phyloP scores from a whole-genome alignment of 2,329 filamentous ascomycete species.

The Aspergillus tanneri region DNA sequence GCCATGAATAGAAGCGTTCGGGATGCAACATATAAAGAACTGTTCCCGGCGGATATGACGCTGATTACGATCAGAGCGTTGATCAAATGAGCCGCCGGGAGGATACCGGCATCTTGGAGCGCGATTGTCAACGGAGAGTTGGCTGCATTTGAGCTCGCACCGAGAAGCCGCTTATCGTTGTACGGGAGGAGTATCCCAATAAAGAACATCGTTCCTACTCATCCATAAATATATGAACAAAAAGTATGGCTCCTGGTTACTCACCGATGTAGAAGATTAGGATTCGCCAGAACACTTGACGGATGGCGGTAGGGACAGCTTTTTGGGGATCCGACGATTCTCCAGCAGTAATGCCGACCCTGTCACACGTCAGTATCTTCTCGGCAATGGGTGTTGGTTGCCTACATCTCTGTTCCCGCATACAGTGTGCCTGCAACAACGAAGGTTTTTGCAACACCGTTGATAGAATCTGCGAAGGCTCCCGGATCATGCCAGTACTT shows the following conservation, averaged over 20 bases:
- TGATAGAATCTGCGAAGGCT: constrained; percentile 36
- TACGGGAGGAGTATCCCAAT: constrained; percentile 72
- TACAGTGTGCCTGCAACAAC: constrained; percentile 37
- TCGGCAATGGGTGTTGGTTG: not conserved
- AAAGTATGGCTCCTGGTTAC: not conserved
- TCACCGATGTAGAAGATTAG: constrained; percentile 60
- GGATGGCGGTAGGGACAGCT: constrained; percentile 47
- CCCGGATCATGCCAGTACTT: constrained; percentile 40
- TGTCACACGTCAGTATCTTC: constrained; percentile 13
- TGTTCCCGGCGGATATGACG: constrained; percentile 70
- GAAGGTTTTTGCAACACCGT: constrained; percentile 38
- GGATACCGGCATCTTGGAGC: constrained; percentile 71
- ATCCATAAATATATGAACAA: not conserved
- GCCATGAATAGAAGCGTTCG: constrained; percentile 75
- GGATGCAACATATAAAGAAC: constrained; percentile 73
- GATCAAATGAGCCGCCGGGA: constrained; percentile 71
- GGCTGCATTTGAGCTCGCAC: constrained; percentile 61
- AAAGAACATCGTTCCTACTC: constrained; percentile 64
- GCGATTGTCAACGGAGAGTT: constrained; percentile 73
- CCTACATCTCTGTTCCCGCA: constrained; percentile 37
- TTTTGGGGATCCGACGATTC: constrained; percentile 44
- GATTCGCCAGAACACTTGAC: constrained; percentile 44
- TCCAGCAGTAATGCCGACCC: constrained; percentile 39
- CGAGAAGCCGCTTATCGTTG: constrained; percentile 63
- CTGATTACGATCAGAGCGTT: constrained; percentile 75